These are phyloP conservation scores for Trichothecium sympodiale DNA, from an alignment of 2,329 filamentous ascomycete genomes.

Conservation along the genomic window DNA sequence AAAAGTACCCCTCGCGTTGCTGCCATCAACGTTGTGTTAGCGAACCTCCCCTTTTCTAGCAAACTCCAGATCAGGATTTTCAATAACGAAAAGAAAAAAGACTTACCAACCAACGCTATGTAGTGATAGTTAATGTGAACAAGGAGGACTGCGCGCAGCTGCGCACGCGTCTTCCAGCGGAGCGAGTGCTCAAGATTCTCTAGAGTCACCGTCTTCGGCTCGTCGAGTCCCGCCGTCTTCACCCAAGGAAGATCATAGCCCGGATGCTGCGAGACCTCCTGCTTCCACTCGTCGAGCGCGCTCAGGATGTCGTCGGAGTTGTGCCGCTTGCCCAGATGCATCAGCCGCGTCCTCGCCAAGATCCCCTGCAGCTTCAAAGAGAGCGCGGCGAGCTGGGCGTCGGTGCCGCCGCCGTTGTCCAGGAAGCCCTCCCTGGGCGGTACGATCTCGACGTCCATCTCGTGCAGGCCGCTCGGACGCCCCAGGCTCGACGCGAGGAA, in stretches of 20 bases:
- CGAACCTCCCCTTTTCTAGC: no score
- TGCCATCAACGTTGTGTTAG: no score
- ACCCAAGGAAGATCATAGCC: constrained; percentile 12
- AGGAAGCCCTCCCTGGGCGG: constrained; percentile 17
- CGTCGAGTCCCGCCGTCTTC: constrained; percentile 5
- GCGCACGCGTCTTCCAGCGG: constrained; percentile 14
- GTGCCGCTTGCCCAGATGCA: constrained; percentile 7
- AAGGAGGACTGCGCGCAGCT: constrained; percentile 16
- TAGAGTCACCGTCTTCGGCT: constrained; percentile 11
- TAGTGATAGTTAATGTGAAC: constrained; percentile 21
- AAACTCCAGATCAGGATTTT: no score
- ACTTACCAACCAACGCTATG: constrained; percentile 14
- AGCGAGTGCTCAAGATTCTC: constrained; percentile 15
- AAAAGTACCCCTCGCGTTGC: constrained; percentile 19
- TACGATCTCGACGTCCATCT: constrained; percentile 21
- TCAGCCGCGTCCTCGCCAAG: constrained; percentile 13
- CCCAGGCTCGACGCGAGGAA: constrained; percentile 24
- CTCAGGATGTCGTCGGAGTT: constrained; percentile 10
- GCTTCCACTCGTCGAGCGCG: constrained; percentile 14
- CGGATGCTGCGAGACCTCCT: constrained; percentile 9
- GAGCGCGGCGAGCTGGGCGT: constrained; percentile 17
- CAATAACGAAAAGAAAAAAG: no score
- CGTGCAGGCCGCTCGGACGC: constrained; percentile 21
- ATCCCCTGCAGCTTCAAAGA: constrained; percentile 19
- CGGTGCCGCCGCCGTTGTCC: constrained; percentile 14